Evolutionary conservation across 2,329 filamentous ascomycete species (phyloP), one percentile per base, ranked within the genome.

Genomic region (Dactylellina haptotyla): DNA sequence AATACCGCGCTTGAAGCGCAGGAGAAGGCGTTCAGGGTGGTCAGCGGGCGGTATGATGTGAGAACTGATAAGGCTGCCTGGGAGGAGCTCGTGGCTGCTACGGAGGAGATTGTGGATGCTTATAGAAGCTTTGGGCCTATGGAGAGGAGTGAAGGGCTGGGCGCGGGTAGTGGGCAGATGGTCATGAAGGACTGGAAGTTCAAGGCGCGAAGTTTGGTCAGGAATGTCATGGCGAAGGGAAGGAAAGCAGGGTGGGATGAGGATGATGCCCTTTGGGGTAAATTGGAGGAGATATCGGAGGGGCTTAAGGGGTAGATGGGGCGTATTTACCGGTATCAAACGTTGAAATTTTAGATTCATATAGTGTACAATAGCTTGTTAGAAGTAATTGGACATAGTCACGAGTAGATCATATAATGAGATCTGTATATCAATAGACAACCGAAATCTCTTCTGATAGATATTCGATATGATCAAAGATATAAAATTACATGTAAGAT

Each of bases 21-120:
- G 28, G 95, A 98, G 82, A 93, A 94, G 79, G 92, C 90, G 0
- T 99, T 94, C 93, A 87, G 95, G 1, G 88, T 90, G 0, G 87
- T 89, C 0, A 83, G 86, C 0, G 83, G 84, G 56, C 82, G 86
- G 76, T 83, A 87, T 26, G 79, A 83, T 75, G 82, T 80, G 48
- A 88, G 87, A 81, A 83, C 86, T 26, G 86, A 87, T 41, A 84
- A 85, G 75, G 84, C 84, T 45, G 86, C 86, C 16, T 97, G 92
- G 91, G 83, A 87, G 70, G 84, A 84, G 0, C 87, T 96, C 3
- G 91, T 96, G 1, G 84, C 87, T 74, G 87, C 91, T 57, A 98
- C 95, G 0, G 87, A 93, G 64, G 88, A 92, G 79, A 82, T 98
- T 43, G 91, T 95, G 0, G 89, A 91, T 75, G 87, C 90, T 57